phyloP scores from a whole-genome alignment of 2,329 filamentous ascomycete genomes.

The Colletotrichum karsti region DNA sequence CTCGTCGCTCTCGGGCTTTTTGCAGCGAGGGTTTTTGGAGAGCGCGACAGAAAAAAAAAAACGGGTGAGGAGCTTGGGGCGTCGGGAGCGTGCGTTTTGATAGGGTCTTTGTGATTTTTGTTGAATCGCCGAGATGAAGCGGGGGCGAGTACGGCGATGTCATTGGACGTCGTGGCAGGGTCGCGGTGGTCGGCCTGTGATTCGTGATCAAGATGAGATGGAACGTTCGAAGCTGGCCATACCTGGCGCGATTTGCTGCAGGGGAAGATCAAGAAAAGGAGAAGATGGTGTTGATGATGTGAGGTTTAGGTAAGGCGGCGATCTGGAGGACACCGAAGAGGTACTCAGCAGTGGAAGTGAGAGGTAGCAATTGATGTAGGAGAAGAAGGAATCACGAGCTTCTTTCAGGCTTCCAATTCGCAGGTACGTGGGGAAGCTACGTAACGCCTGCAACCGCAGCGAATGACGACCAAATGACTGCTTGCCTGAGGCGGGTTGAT shows the following conservation, averaged over 20 bases:
- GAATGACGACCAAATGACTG: too few relatives aligned
- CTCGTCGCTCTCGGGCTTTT: conserved; percentile 9
- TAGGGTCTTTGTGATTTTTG: conserved; percentile 19
- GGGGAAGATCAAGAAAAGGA: neutral
- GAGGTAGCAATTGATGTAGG: neutral
- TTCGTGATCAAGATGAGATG: conserved; percentile 4
- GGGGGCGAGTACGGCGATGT: neutral
- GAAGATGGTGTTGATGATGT: neutral
- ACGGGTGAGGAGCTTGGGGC: conserved; percentile 24
- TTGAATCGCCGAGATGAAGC: conserved; percentile 21
- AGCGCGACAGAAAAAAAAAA: neutral
- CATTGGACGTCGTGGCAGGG: neutral
- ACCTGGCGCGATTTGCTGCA: conserved; percentile 14
- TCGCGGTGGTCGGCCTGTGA: neutral
- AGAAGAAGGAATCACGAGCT: neutral
- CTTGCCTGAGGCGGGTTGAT: neutral
- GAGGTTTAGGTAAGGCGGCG: neutral
- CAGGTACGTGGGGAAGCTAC: neutral
- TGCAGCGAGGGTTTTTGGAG: neutral
- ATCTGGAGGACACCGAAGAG: neutral
- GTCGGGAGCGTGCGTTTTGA: conserved; percentile 5
- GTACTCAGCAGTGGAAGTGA: too few relatives aligned
- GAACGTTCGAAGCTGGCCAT: neutral
- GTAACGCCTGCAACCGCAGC: too few relatives aligned
- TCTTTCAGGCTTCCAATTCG: neutral